Evolutionary conservation across 148 eudicot genomes (phyloP).

Genomic region (Talinum fruticosum): DNA sequence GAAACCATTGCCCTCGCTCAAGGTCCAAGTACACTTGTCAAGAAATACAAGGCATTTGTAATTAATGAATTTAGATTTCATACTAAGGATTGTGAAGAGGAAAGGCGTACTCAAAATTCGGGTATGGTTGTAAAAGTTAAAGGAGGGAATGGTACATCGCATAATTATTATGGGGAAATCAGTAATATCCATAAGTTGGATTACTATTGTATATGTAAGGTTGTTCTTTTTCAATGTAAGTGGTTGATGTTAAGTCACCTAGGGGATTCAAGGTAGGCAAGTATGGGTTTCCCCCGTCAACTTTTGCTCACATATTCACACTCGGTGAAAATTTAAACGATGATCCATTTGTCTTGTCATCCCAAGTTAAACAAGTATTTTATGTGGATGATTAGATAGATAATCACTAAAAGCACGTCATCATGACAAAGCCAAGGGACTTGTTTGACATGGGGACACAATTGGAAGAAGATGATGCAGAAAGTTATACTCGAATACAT

Average conservation of each 20-base stretch:
- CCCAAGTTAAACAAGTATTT: too few relatives aligned
- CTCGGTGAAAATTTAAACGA: too few relatives aligned
- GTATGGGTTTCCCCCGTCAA: background rate
- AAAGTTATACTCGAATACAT: too few relatives aligned
- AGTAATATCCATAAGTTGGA: background rate
- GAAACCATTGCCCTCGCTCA: background rate
- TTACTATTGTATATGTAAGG: background rate
- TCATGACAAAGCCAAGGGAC: too few relatives aligned
- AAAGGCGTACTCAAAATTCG: background rate
- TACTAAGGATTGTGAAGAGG: background rate
- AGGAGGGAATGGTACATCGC: too few relatives aligned
- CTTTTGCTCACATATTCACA: too few relatives aligned
- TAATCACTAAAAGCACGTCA: too few relatives aligned
- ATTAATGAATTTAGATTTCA: background rate
- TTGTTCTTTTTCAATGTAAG: background rate
- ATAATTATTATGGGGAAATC: background rate
- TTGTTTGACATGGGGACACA: too few relatives aligned
- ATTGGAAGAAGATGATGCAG: too few relatives aligned
- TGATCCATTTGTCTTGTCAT: too few relatives aligned
- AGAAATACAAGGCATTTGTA: background rate
- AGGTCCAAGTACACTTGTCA: background rate
- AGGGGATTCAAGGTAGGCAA: background rate
- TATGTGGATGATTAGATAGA: too few relatives aligned
- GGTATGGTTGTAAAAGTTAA: background rate
- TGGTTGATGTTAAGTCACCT: background rate